Conservation (phyloP, 78 protist genomes). For the Speleostelium caveatum region DNA sequence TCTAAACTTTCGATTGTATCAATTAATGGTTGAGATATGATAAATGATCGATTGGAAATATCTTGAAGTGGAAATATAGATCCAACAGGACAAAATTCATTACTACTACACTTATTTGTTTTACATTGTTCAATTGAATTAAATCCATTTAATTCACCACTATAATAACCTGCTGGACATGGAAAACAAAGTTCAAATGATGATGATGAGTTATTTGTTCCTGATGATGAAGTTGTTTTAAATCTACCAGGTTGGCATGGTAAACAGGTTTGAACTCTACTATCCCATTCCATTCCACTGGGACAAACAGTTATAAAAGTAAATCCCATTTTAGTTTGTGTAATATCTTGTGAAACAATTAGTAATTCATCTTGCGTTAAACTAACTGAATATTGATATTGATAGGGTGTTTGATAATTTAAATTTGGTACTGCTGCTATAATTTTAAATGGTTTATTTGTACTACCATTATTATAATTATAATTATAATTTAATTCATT, state of each 20-base stretch:
- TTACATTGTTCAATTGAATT: conserved; percentile 13
- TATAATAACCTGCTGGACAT: conserved; percentile 59
- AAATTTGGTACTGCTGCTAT: conserved; percentile 57
- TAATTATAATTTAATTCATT: no score
- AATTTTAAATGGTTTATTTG: not conserved
- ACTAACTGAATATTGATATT: conserved; percentile 23
- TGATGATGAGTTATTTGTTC: not conserved
- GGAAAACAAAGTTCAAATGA: conserved; percentile 69
- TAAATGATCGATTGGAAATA: not conserved
- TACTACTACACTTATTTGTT: not conserved
- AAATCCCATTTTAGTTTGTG: conserved; percentile 21
- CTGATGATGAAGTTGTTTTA: conserved; percentile 5
- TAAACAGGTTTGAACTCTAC: not conserved
- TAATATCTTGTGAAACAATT: conserved; percentile 16
- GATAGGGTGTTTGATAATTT: conserved; percentile 39
- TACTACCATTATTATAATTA: not conserved
- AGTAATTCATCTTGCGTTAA: conserved; percentile 29
- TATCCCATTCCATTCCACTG: conserved; percentile 45
- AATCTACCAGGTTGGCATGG: conserved; percentile 48
- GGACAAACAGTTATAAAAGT: conserved; percentile 49
- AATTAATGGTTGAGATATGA: conserved; percentile 17
- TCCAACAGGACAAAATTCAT: conserved; percentile 71
- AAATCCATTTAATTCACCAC: conserved; percentile 10
- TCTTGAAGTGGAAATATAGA: conserved; percentile 3
- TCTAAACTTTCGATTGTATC: conserved; percentile 33